Conservation (phyloP, 306 rosid genomes). For the Neltuma alba region DNA sequence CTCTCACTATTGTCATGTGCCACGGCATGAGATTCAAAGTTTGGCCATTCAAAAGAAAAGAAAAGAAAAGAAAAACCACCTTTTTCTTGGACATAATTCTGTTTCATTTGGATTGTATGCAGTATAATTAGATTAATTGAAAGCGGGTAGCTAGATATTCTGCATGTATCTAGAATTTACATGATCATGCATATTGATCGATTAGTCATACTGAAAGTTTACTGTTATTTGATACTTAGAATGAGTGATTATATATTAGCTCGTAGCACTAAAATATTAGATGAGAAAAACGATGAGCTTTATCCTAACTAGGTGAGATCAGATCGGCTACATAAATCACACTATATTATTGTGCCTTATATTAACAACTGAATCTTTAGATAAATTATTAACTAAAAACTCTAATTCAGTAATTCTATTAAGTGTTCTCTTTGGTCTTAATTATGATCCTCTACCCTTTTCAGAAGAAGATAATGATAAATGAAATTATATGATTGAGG, state of each 20-base stretch:
- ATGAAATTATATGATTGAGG: background rate
- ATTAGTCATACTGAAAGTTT: background rate
- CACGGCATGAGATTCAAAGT: conserved; percentile 66
- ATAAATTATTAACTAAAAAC: too few relatives aligned
- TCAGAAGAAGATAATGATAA: background rate
- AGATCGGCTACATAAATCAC: too few relatives aligned
- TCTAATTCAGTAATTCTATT: too few relatives aligned
- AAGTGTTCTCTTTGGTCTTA: too few relatives aligned
- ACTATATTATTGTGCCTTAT: too few relatives aligned
- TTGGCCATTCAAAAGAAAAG: conserved; percentile 5
- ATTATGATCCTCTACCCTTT: too few relatives aligned
- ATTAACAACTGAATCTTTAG: too few relatives aligned
- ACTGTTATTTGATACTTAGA: background rate
- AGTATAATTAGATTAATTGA: background rate
- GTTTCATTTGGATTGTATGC: background rate
- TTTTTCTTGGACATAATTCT: conserved; percentile 39
- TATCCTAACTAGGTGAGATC: too few relatives aligned
- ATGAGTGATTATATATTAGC: background rate
- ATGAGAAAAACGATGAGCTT: too few relatives aligned
- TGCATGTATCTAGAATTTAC: background rate
- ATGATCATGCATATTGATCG: background rate
- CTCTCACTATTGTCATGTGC: conserved; percentile 28
- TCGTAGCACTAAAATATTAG: too few relatives aligned
- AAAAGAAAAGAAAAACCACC: background rate
- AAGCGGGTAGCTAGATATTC: background rate